Conservation (phyloP, 2,329 filamentous ascomycete genomes). For the Penicillium sp. region DNA sequence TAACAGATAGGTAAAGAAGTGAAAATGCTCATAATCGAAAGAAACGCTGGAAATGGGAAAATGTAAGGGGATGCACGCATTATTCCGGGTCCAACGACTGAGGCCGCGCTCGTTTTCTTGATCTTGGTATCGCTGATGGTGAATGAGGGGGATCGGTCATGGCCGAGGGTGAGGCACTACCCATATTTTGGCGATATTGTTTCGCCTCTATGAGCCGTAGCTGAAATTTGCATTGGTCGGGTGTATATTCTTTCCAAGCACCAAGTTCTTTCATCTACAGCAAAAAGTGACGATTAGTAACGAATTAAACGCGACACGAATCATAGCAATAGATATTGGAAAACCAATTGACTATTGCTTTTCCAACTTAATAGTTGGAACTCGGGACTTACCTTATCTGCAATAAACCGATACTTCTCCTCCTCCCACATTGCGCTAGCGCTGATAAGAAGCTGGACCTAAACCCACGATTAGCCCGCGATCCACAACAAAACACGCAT, state of each 20-base stretch:
- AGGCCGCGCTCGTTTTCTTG: slow-evolving; percentile 11
- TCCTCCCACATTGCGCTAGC: slow-evolving; percentile 39
- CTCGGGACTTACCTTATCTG: slow-evolving; percentile 35
- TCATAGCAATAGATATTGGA: neutral
- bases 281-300: neutral
- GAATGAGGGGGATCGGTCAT: slow-evolving; percentile 25
- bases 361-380: neutral
- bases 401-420: slow-evolving; percentile 40
- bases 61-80: neutral
- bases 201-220: slow-evolving; percentile 28
- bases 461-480: neutral
- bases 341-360: neutral
- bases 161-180: slow-evolving; percentile 17
- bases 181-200: slow-evolving; percentile 14
- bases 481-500: neutral
- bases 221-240: slow-evolving; percentile 39
- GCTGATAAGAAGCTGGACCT: slow-evolving; percentile 38
- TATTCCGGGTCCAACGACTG: neutral
- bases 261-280: slow-evolving; percentile 36
- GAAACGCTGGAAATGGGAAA: neutral
- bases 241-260: slow-evolving; percentile 32
- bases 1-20: neutral
- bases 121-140: slow-evolving; percentile 3
- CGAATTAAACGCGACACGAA: neutral
- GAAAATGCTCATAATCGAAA: neutral